phyloP scores from a whole-genome alignment of 2,329 filamentous ascomycete species.

The Huntiella bhutanensis region DNA sequence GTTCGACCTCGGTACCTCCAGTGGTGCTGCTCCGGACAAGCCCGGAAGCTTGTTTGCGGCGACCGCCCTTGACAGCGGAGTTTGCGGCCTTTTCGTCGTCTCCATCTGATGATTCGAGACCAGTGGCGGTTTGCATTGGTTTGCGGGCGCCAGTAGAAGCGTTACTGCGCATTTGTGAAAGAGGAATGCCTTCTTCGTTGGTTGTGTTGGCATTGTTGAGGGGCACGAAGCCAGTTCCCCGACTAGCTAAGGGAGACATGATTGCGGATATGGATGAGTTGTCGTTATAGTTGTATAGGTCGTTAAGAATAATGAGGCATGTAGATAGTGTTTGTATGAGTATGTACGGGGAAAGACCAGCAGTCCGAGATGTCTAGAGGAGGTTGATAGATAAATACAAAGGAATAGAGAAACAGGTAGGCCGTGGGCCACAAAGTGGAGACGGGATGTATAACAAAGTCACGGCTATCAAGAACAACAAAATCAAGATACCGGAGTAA shows the following conservation, averaged over 20 bases:
- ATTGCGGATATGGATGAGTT: background rate
- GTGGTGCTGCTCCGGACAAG: slow-evolving; percentile 25
- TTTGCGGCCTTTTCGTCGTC: slow-evolving; percentile 26
- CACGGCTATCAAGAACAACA: background rate
- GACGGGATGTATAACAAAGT: background rate
- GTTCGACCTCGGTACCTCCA: slow-evolving; percentile 27
- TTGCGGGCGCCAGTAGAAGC: slow-evolving; percentile 34
- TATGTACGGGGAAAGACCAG: slow-evolving; percentile 1
- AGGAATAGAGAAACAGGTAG: background rate
- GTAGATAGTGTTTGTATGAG: background rate
- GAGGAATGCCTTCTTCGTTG: slow-evolving; percentile 29
- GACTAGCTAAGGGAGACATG: slow-evolving; percentile 18
- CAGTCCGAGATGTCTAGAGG: slow-evolving; percentile 1
- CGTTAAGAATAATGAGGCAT: background rate
- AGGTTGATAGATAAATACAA: background rate
- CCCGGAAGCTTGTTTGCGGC: slow-evolving; percentile 29
- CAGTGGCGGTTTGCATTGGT: slow-evolving; percentile 22
- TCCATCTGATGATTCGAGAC: slow-evolving; percentile 12
- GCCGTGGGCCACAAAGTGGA: background rate
- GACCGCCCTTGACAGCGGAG: slow-evolving; percentile 18
- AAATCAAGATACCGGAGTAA: background rate
- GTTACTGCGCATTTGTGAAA: slow-evolving; percentile 35
- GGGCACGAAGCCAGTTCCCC: slow-evolving; percentile 27
- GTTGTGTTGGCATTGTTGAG: slow-evolving; percentile 20
- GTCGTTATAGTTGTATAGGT: background rate